These are phyloP conservation scores for Aegilops longissima DNA, from an alignment of 176 grass and related monocot genomes.

Conservation along the genomic window DNA sequence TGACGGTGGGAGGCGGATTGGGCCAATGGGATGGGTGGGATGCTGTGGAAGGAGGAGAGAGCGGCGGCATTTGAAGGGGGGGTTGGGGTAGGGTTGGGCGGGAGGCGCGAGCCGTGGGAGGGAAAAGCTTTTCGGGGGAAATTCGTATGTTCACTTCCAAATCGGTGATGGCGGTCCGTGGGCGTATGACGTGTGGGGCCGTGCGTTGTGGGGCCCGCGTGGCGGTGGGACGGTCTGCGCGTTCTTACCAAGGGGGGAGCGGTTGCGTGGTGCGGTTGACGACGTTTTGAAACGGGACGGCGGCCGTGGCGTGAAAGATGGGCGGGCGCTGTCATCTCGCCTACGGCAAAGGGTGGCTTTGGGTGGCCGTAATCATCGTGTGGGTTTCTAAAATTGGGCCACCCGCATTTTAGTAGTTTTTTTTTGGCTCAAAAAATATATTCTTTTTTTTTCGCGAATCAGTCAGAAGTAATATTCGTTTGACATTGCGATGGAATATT, in stretches of 20 bases:
- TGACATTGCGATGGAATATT: too few species aligned
- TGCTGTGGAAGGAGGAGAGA: not conserved
- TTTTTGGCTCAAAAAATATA: too few species aligned
- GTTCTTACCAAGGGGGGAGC: too few species aligned
- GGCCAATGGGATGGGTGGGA: not conserved
- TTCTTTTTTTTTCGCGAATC: too few species aligned
- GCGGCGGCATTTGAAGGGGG: constrained; percentile 30
- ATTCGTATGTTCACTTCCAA: not conserved
- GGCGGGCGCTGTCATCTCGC: not conserved
- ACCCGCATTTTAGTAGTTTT: too few species aligned
- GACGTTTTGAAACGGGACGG: constrained; percentile 31
- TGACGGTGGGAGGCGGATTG: not conserved
- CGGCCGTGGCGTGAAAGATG: not conserved
- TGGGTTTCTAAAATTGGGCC: too few species aligned
- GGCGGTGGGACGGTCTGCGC: not conserved
- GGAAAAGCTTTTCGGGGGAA: constrained; percentile 12
- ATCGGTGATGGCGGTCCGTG: too few species aligned
- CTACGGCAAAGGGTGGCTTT: too few species aligned
- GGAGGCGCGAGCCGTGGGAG: constrained; percentile 26
- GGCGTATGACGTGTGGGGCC: not conserved
- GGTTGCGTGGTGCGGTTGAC: not conserved
- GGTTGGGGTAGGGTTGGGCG: constrained; percentile 17
- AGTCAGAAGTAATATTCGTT: too few species aligned
- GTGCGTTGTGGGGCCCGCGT: accelerated
- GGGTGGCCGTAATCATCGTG: too few species aligned